phyloP scores from a whole-genome alignment of 305 asterid species.

The Fraxinus sp. region DNA sequence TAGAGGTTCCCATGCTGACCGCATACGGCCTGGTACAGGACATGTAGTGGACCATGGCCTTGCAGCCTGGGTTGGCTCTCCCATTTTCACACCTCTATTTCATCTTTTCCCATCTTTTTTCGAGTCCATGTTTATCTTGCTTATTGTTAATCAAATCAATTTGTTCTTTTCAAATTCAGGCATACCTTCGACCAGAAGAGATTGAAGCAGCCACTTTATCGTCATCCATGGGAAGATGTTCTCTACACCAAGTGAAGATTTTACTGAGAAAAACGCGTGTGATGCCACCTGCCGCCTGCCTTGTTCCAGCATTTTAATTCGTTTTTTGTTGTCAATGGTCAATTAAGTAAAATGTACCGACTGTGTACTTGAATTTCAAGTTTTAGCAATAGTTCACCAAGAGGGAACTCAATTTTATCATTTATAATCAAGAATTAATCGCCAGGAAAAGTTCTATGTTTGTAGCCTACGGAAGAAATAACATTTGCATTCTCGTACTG shows the following conservation, averaged over 20 bases:
- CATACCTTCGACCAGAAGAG: conserved; percentile 99
- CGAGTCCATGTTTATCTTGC: conserved; percentile 7
- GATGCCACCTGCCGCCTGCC: conserved; percentile 9
- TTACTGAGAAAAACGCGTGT: background rate
- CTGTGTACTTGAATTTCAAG: background rate
- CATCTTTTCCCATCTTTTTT: background rate
- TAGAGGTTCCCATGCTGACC: background rate
- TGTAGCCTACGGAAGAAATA: background rate
- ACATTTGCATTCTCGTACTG: background rate
- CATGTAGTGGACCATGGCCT: background rate
- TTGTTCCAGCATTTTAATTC: background rate
- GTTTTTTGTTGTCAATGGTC: background rate
- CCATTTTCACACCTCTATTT: background rate
- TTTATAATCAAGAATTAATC: background rate
- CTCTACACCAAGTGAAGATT: conserved; percentile 89
- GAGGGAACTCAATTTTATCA: background rate
- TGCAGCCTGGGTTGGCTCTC: background rate
- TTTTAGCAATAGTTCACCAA: background rate
- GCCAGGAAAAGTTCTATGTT: background rate
- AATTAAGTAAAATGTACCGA: background rate
- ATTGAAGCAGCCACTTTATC: conserved; percentile 94
- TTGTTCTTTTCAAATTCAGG: conserved; percentile 41
- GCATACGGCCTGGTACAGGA: background rate
- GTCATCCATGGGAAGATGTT: conserved; percentile 99
- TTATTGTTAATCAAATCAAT: background rate